phyloP scores from a whole-genome alignment of 2,329 filamentous ascomycete genomes.

The Parasarocladium wereldwijsianum region DNA sequence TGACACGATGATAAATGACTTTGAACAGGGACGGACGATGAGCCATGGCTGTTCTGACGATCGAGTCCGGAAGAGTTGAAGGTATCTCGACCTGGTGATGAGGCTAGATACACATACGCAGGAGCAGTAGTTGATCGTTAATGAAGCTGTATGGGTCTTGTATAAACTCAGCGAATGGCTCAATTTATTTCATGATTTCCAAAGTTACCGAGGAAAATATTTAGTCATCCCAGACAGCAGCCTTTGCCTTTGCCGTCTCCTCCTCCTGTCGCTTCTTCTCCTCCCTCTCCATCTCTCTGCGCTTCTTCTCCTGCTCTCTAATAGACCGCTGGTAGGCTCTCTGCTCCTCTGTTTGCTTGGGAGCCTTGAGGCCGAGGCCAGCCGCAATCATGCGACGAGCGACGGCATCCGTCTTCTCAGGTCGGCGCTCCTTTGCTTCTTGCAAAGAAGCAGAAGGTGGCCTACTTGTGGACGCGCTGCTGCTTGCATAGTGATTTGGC shows the following conservation, averaged over 20 bases:
- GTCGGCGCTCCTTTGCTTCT: conserved; percentile 26
- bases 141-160: background rate
- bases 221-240: conserved; percentile 72
- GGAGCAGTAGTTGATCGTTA: conserved; percentile 2
- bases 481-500: conserved; percentile 19
- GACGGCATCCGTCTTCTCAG: conserved; percentile 88
- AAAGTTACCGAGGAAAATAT: background rate
- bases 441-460: conserved; percentile 7
- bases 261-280: conserved; percentile 44
- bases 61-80: too few relatives aligned
- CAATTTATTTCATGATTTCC: background rate
- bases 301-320: conserved; percentile 71
- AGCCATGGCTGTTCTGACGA: too few relatives aligned
- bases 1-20: too few relatives aligned
- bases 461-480: conserved; percentile 3
- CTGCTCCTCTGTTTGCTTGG: conserved; percentile 77
- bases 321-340: conserved; percentile 70
- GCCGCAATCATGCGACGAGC: conserved; percentile 82
- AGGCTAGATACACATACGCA: too few relatives aligned
- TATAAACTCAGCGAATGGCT: background rate
- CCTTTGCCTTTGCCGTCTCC: conserved; percentile 61
- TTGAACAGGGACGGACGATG: too few relatives aligned
- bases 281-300: conserved; percentile 56
- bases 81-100: too few relatives aligned
- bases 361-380: conserved; percentile 67